Percentiles rank a stretch among this genome's conserved stretches.
phyloP scores from a whole-genome alignment of 2,329 filamentous ascomycete species.

The Dendrostoma leiphaemia region DNA sequence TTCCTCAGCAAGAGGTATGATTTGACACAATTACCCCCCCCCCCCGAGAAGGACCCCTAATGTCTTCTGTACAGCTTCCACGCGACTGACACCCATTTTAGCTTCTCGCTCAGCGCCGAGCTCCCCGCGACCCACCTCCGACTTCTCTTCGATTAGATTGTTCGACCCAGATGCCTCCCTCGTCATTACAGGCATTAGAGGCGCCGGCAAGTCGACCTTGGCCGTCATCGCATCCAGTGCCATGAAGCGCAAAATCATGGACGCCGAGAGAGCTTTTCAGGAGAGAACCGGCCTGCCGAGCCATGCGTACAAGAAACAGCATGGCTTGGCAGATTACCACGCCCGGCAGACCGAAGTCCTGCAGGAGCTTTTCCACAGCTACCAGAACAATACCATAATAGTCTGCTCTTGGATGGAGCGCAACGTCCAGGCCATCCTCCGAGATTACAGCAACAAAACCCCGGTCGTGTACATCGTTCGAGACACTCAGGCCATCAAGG shows the following conservation, averaged over 20 bases:
- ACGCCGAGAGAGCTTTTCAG: constrained; percentile 67
- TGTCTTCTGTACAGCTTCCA: background rate
- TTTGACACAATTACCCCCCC: background rate
- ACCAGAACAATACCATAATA: constrained; percentile 63
- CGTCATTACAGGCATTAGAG: constrained; percentile 69
- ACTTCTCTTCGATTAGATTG: constrained; percentile 24
- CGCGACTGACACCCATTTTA: too few species aligned
- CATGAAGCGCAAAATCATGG: constrained; percentile 65
- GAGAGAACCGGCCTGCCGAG: constrained; percentile 61
- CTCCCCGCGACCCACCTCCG: constrained; percentile 14
- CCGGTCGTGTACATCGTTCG: constrained; percentile 71
- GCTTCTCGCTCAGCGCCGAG: constrained; percentile 19
- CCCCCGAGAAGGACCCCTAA: background rate
- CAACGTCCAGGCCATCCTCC: constrained; percentile 57
- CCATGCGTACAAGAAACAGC: constrained; percentile 59
- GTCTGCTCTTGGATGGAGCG: constrained; percentile 72
- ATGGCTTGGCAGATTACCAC: constrained; percentile 62
- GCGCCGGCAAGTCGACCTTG: constrained; percentile 73
- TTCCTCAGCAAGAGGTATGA: constrained; percentile 14
- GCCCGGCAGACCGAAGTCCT: constrained; percentile 62
- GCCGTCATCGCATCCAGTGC: constrained; percentile 73
- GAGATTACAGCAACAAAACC: constrained; percentile 61
- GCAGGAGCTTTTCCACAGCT: constrained; percentile 55
- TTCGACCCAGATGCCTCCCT: constrained; percentile 67
- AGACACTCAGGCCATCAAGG: constrained; percentile 62